phyloP scores from a whole-genome alignment of 2,329 filamentous ascomycete species.

The Paradendryphiella salina region DNA sequence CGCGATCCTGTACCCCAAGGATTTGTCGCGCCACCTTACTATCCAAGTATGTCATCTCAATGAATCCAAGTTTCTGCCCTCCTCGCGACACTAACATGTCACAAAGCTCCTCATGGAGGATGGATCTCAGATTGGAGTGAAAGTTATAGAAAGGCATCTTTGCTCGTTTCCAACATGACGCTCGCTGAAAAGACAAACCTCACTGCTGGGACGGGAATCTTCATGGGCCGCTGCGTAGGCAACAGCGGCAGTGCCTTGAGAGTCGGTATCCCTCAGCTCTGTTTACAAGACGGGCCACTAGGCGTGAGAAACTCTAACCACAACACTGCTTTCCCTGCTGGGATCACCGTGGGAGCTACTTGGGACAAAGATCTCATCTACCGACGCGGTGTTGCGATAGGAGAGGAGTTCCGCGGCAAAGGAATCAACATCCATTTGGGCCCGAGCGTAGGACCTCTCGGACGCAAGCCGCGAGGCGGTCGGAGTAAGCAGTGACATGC shows the following conservation, averaged over 20 bases:
- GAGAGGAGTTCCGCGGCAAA: constrained; percentile 72
- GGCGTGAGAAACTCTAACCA: constrained; percentile 75
- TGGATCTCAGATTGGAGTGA: constrained; percentile 70
- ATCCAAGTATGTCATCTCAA: constrained; percentile 53
- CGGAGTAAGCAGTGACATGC: constrained; percentile 50
- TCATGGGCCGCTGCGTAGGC: constrained; percentile 73
- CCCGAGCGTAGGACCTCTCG: constrained; percentile 70
- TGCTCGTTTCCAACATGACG: constrained; percentile 73
- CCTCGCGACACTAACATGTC: background rate
- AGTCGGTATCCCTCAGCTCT: constrained; percentile 70
- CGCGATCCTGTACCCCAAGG: constrained; percentile 41
- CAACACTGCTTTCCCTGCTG: constrained; percentile 75
- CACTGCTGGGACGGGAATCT: constrained; percentile 70
- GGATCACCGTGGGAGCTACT: constrained; percentile 75
- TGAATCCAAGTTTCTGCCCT: background rate
- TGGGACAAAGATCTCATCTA: constrained; percentile 75
- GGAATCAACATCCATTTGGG: constrained; percentile 73
- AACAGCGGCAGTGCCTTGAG: constrained; percentile 73
- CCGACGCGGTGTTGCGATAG: constrained; percentile 67
- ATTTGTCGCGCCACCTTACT: constrained; percentile 61
- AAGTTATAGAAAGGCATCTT: constrained; percentile 70
- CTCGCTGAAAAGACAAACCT: constrained; percentile 80
- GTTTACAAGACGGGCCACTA: constrained; percentile 66
- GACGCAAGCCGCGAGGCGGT: constrained; percentile 64
- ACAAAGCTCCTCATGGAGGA: constrained; percentile 65